Evolutionary conservation across 495 filamentous ascomycete species (phyloP), one percentile per base, ranked within the genome.

Genomic region (Penicillium goetzii): DNA sequence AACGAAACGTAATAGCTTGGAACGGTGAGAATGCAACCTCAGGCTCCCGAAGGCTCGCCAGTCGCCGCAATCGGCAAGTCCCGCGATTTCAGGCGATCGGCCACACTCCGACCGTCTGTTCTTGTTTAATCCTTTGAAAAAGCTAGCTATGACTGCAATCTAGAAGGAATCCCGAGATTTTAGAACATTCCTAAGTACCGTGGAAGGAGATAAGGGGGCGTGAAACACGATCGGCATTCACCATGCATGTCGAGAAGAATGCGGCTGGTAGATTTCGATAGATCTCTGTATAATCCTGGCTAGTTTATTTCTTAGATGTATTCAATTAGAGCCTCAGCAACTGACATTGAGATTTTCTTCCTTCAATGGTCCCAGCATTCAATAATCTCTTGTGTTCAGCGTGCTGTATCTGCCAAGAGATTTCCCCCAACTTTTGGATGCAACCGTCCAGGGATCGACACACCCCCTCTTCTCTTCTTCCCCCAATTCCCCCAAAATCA

Each of bases 371-470:
- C 43, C 19, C 12, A 23, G 15, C 21, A 0, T 12, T 23, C 3
- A 47, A 10, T 23, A 47, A 11, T 47, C 9, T 11, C 21, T 47
- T 25, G 43, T 25, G 4, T 21, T 11, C 43, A 23, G 10, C 8
- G 7, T 43, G 9, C 43, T 11, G 21, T 47, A 25, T 23, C 43
- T 47, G 43, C 43, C 43, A 47, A 47, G 43, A 47, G 21, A 6
- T 11, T 47, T 12, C 30, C 30, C 17, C 26, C 26, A 30, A 28
- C 50, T 32, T 51, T 53, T 34, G 57, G 59, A 72, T 72, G 69
- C 69, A 69, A 72, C 67, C 53, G 58, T 66, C 57, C 49, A 26
- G 52, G 17, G 65, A 67, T 67, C 65, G 30, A 34, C 60, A 59
- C 64, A 47, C 15, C 51, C 56, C 43, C 57, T 47, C 19, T 59